phyloP scores from a whole-genome alignment of 257 asterid species.

The Solanum megistacrolobum region DNA sequence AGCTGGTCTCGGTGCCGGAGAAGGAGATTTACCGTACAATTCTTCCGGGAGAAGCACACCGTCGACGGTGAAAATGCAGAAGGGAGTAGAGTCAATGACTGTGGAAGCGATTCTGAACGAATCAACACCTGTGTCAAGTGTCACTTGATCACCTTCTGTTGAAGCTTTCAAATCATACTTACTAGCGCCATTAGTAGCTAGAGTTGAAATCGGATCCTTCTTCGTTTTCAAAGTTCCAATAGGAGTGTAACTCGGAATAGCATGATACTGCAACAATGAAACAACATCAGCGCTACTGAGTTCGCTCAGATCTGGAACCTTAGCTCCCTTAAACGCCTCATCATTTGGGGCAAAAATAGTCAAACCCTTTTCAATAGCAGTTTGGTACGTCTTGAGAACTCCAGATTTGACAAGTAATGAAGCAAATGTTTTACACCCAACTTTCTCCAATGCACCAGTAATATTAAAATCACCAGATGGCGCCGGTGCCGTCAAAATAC shows the following conservation, averaged over 20 bases:
- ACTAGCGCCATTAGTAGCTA: constrained; percentile 80
- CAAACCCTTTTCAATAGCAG: constrained; percentile 51
- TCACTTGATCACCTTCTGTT: constrained; percentile 74
- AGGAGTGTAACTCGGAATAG: constrained; percentile 63
- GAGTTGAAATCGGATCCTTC: constrained; percentile 40
- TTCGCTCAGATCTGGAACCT: constrained; percentile 55
- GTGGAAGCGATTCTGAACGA: constrained; percentile 80
- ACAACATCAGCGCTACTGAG: constrained; percentile 67
- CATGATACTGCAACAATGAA: constrained; percentile 68
- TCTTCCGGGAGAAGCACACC: constrained; percentile 75
- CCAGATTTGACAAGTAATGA: constrained; percentile 43
- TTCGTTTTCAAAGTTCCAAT: constrained; percentile 61
- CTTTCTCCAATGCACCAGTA: constrained; percentile 65
- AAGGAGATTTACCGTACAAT: constrained; percentile 68
- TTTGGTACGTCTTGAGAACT: constrained; percentile 43
- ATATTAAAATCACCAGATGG: constrained; percentile 46
- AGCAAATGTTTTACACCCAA: constrained; percentile 87
- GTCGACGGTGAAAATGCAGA: constrained; percentile 79
- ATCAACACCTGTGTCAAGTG: constrained; percentile 77
- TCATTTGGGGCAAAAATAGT: constrained; percentile 87
- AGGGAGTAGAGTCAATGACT: constrained; percentile 73
- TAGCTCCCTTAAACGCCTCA: constrained; percentile 73
- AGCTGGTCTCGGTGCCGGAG: constrained; percentile 84
- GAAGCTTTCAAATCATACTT: constrained; percentile 52
- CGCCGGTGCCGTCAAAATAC: constrained; percentile 55